Conservation (phyloP, 805 yeast species). For the Yamadazyma akitaensis region DNA sequence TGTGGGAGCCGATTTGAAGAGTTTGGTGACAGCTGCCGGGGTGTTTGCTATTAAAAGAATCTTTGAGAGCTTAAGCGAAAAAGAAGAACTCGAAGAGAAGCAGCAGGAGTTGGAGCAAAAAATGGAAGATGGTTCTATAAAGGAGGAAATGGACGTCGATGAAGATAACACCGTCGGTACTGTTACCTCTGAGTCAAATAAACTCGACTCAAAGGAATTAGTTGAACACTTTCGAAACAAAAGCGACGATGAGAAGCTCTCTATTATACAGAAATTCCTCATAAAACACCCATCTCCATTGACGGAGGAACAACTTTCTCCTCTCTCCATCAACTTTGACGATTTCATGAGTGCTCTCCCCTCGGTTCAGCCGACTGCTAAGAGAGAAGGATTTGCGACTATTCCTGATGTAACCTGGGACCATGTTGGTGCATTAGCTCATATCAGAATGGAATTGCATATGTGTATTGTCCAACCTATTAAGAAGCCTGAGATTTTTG, state of each 20-base stretch:
- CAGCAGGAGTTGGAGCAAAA: slow-evolving; percentile 29
- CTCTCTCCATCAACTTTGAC: slow-evolving; percentile 68
- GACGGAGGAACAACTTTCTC: slow-evolving; percentile 68
- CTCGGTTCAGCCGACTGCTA: slow-evolving; percentile 93
- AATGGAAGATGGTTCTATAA: slow-evolving; percentile 5
- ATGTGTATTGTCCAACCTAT: slow-evolving; percentile 98
- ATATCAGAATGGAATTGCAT: slow-evolving; percentile 83
- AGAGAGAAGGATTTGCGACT: slow-evolving; percentile 97
- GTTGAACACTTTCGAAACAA: slow-evolving; percentile 28
- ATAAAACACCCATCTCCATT: slow-evolving; percentile 75
- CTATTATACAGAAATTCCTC: slow-evolving; percentile 73
- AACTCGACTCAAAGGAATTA: slow-evolving; percentile 10
- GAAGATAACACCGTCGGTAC: slow-evolving; percentile 18
- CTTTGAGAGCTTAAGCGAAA: slow-evolving; percentile 55
- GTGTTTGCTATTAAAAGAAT: slow-evolving; percentile 90
- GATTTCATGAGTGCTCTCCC: slow-evolving; percentile 88
- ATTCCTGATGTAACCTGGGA: slow-evolving; percentile 98
- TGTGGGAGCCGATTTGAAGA: slow-evolving; percentile 96
- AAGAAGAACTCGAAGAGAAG: slow-evolving; percentile 31
- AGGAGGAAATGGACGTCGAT: slow-evolving; percentile 37
- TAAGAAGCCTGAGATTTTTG: slow-evolving; percentile 83
- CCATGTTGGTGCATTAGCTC: slow-evolving; percentile 83
- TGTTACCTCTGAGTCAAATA: background rate
- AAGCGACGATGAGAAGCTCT: slow-evolving; percentile 37
- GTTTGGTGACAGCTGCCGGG: slow-evolving; percentile 93